A percentile compares a stretch with the other conserved stretches of the same genome.
These are phyloP conservation scores for Colletotrichum truncatum DNA, from an alignment of 2,329 filamentous ascomycete species.

Conservation along the genomic window DNA sequence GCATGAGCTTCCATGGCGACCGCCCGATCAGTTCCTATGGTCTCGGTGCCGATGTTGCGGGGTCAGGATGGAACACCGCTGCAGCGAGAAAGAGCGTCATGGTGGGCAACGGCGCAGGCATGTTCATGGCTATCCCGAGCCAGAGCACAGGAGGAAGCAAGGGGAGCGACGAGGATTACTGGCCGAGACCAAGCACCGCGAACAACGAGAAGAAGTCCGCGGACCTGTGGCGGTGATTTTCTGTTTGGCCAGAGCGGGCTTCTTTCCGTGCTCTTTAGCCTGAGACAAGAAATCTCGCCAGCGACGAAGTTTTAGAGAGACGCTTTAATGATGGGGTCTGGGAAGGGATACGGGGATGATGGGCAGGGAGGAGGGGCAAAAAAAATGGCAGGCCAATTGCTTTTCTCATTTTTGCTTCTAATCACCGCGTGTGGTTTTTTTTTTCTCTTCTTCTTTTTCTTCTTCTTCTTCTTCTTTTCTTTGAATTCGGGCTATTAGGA, in stretches of 20 bases:
- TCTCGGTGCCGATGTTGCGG: constrained; percentile 60
- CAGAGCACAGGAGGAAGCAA: constrained; percentile 31
- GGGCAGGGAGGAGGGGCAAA: neutral
- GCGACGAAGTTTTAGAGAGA: neutral
- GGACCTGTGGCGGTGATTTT: constrained; percentile 23
- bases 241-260: neutral
- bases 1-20: constrained; percentile 34
- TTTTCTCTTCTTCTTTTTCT: neutral
- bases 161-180: constrained; percentile 41
- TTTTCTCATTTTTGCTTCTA: too few relatives aligned
- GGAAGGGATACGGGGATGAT: neutral
- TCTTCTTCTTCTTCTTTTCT: neutral
- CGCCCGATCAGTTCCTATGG: constrained; percentile 67
- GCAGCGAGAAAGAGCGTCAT: constrained; percentile 64
- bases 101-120: constrained; percentile 59
- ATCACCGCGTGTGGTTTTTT: too few relatives aligned
- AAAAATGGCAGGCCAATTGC: neutral
- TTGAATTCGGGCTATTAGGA: constrained; percentile 7
- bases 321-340: neutral
- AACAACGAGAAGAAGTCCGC: constrained; percentile 28
- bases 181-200: constrained; percentile 36
- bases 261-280: neutral
- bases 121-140: constrained; percentile 62
- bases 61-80: constrained; percentile 58
- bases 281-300: neutral